phyloP scores from a whole-genome alignment of 305 asterid genomes.

The Solanum hybrid region DNA sequence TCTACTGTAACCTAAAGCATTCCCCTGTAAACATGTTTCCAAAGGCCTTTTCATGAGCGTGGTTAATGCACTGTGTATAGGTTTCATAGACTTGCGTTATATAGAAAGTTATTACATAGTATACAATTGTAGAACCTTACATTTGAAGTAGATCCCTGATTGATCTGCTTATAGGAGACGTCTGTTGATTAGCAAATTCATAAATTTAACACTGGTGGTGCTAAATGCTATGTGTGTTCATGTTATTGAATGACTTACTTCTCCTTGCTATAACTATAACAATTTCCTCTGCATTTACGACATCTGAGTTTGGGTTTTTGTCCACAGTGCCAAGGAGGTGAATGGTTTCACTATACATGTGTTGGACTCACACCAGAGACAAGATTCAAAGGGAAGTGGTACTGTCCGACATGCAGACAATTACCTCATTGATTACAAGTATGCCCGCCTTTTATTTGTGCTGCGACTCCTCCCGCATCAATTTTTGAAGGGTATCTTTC shows the following conservation, averaged over 20 bases:
- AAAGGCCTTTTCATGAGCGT: background rate
- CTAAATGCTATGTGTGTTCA: background rate
- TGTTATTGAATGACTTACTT: background rate
- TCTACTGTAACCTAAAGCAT: background rate
- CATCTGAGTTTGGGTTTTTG: slow-evolving; percentile 6
- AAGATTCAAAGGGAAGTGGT: slow-evolving; percentile 94
- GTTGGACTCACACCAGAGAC: slow-evolving; percentile 97
- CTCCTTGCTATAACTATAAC: background rate
- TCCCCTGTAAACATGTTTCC: background rate
- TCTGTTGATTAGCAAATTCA: background rate
- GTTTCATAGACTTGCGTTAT: background rate
- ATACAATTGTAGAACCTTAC: background rate
- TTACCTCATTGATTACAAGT: slow-evolving; percentile 30
- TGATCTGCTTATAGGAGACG: background rate
- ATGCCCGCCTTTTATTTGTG: background rate
- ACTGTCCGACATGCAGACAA: slow-evolving; percentile 85
- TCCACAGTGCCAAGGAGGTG: slow-evolving; percentile 96
- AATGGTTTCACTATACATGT: slow-evolving; percentile 95
- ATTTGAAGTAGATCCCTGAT: background rate
- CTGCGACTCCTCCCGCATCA: background rate
- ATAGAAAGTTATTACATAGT: background rate
- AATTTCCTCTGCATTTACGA: background rate
- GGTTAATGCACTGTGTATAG: background rate
- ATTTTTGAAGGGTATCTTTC: background rate
- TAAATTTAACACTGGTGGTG: background rate